A percentile compares a stretch with the other conserved stretches of the same genome.
These are phyloP conservation scores for Aspergillus versicolor DNA, from an alignment of 2,329 filamentous ascomycete genomes.

Conservation along the genomic window DNA sequence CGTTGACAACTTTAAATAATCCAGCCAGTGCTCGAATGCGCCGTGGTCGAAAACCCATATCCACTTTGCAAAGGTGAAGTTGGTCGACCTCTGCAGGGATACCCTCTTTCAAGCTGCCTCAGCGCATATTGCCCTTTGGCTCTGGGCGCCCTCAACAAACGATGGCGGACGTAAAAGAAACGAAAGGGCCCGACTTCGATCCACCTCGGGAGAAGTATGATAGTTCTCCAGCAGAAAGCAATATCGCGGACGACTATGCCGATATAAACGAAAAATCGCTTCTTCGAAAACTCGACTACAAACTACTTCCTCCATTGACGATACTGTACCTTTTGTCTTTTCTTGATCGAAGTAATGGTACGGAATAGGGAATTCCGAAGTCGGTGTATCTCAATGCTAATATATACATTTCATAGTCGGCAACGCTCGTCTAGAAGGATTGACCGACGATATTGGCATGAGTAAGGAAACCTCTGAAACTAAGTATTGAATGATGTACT, in stretches of 20 bases:
- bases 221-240: conserved; percentile 14
- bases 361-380: not conserved
- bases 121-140: not conserved
- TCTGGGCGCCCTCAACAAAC: not conserved
- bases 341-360: conserved; percentile 45
- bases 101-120: not conserved
- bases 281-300: conserved; percentile 45
- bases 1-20: conserved; percentile 5
- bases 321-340: conserved; percentile 47
- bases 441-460: conserved; percentile 39
- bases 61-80: not conserved
- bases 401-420: conserved; percentile 28
- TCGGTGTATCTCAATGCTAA: not conserved
- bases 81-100: not conserved
- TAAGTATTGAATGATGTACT: not conserved
- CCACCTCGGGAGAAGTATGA: not conserved
- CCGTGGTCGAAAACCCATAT: not conserved
- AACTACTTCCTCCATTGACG: conserved; percentile 44
- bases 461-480: conserved; percentile 22
- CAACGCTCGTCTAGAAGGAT: conserved; percentile 40
- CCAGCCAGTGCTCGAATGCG: not conserved
- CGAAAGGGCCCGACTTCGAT: not conserved
- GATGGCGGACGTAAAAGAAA: conserved; percentile 14
- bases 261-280: conserved; percentile 40
- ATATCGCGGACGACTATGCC: conserved; percentile 18